Evolutionary conservation across 495 filamentous ascomycete genomes (phyloP), one percentile per base, ranked within the genome.

Genomic region (Neurospora sp.): DNA sequence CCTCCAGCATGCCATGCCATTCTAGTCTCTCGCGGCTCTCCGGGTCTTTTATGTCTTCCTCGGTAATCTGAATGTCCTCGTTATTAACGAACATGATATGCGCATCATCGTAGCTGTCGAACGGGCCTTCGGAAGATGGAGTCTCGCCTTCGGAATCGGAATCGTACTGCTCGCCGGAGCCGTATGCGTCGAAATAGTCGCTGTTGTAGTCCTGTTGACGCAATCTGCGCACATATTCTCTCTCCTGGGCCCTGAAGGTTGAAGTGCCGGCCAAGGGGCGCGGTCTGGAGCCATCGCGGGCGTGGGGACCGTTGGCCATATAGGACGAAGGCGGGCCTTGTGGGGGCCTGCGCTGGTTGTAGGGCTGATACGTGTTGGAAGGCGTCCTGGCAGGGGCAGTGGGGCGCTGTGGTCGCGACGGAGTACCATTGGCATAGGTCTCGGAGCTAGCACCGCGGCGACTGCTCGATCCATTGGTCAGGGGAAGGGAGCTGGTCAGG

Each of bases 1-100:
- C 94, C 38, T 94, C 93, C 46, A 99, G 85, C 96, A 99, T 99
- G 5, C 93, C 92, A 83, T 99, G 95, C 96, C 96, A 99, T 82
- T 99, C 96, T 38, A 99, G 84, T 44, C 96, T 86, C 81, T 98
- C 96, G 71, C 96, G 89, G 78, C 96, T 98, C 75, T 89, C 90
- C 1, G 93, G 92, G 75, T 96, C 92, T 83, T 91, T 91, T 41
- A 98, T 84, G 80, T 99, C 96, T 73, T 98, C 96, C 39, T 91
- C 82, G 5, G 93, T 94, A 4, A 94, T 93, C 76, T 96, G 90
- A 74, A 92, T 92, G 73, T 97, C 93, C 77, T 96, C 92, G 40
- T 91, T 88, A 76, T 95, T 91, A 69, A 84, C 89, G 78, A 97
- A 97, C 72, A 98, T 88, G 78, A 98, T 90, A 38, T 93, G 94